A percentile compares a stretch with the other conserved stretches of the same genome.
Conservation (phyloP, 2,329 filamentous ascomycete species). For the Fusarium foetens region DNA sequence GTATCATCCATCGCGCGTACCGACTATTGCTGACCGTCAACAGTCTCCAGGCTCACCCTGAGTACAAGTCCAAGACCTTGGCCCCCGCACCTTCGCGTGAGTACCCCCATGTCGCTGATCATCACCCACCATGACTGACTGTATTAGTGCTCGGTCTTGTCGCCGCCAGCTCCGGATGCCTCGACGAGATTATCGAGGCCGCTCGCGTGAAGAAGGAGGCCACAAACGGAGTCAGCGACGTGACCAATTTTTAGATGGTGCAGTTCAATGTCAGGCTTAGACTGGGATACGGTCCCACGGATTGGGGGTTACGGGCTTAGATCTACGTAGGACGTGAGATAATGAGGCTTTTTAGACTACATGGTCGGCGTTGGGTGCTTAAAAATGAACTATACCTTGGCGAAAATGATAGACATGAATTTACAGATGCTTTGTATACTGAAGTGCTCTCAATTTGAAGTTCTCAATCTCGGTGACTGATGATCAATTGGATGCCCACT, state of each 20-base stretch:
- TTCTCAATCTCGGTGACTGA: neutral
- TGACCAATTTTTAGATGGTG: constrained; percentile 21
- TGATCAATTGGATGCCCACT: neutral
- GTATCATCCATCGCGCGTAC: neutral
- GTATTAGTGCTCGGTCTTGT: constrained; percentile 63
- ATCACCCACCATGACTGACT: neutral
- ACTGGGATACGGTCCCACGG: neutral
- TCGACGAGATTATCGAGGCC: constrained; percentile 56
- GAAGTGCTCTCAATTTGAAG: constrained; percentile 31
- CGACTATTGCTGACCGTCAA: constrained; percentile 58
- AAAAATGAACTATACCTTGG: constrained; percentile 33
- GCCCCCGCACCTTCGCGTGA: constrained; percentile 70
- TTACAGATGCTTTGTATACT: constrained; percentile 14
- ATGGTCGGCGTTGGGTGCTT: constrained; percentile 31
- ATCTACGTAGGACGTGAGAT: constrained; percentile 30
- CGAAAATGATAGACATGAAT: constrained; percentile 30
- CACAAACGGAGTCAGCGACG: constrained; percentile 20
- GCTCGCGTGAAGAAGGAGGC: constrained; percentile 18
- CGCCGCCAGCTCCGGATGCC: constrained; percentile 70
- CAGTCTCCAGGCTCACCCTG: constrained; percentile 68
- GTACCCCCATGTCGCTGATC: neutral
- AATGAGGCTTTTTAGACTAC: constrained; percentile 32
- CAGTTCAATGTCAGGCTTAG: neutral
- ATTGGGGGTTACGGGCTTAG: constrained; percentile 13
- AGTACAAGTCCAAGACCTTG: constrained; percentile 82